These are phyloP conservation scores for Aegilops longissima DNA, from an alignment of 176 grass and related monocot genomes.

Conservation along the genomic window DNA sequence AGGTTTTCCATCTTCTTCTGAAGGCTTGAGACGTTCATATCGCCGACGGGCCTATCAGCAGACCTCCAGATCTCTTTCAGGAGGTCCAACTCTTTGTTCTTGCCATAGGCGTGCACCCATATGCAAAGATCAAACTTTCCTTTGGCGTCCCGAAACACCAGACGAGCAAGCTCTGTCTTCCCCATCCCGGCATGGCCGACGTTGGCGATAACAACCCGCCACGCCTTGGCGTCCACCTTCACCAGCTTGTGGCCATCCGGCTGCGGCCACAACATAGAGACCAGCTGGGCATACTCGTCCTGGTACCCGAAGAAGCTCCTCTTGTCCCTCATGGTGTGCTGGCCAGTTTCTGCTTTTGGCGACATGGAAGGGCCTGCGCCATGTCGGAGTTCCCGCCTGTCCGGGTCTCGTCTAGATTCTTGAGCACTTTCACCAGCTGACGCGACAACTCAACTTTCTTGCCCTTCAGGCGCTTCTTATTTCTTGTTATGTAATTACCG, in stretches of 20 bases:
- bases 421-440: neutral
- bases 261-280: neutral
- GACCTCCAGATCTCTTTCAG: neutral
- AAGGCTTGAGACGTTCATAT: neutral
- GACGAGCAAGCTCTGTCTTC: constrained; percentile 15
- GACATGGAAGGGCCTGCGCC: too few species aligned
- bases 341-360: neutral
- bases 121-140: neutral
- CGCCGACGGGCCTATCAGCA: neutral
- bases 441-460: too few species aligned
- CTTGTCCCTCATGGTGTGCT: neutral
- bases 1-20: neutral
- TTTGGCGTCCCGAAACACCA: neutral
- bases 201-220: neutral
- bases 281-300: neutral
- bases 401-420: neutral
- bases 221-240: neutral
- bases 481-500: neutral
- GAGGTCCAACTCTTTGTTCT: neutral
- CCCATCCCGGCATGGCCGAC: neutral
- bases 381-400: neutral
- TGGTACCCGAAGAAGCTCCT: neutral
- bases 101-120: neutral
- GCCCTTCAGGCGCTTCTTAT: too few species aligned
- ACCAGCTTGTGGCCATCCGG: too few species aligned